These are phyloP conservation scores for Starmerella potacharoeniae DNA, from an alignment of 805 yeast species.

Conservation along the genomic window DNA sequence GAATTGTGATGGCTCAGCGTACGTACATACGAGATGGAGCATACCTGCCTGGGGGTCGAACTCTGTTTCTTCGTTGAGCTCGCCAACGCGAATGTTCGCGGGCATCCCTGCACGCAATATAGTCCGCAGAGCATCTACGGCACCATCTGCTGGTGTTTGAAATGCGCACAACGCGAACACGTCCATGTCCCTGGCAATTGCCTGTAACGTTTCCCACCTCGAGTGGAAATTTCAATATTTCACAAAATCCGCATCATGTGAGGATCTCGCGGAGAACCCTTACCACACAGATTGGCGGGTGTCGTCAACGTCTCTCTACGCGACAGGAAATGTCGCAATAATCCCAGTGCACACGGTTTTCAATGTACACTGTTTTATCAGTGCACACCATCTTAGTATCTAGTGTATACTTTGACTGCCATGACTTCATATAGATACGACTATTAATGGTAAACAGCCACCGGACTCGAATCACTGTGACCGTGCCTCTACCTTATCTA, in stretches of 20 bases:
- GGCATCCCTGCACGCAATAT: slow-evolving; percentile 24
- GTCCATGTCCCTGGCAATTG: slow-evolving; percentile 11
- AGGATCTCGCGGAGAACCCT: not conserved
- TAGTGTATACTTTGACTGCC: too few species aligned
- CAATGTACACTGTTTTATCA: too few species aligned
- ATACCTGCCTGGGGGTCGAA: slow-evolving; percentile 19
- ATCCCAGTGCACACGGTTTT: too few species aligned
- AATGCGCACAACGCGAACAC: slow-evolving; percentile 21
- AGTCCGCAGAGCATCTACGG: slow-evolving; percentile 17
- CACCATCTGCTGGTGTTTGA: slow-evolving; percentile 17
- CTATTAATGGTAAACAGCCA: too few species aligned
- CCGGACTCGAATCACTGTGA: too few species aligned
- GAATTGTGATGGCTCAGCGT: slow-evolving; percentile 11
- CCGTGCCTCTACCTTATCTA: too few species aligned
- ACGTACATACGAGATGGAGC: slow-evolving; percentile 19
- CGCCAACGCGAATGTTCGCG: slow-evolving; percentile 21
- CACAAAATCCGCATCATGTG: not conserved
- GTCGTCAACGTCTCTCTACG: too few species aligned
- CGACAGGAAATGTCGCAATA: too few species aligned
- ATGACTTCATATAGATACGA: too few species aligned
- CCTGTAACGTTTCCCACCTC: not conserved
- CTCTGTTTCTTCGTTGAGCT: slow-evolving; percentile 17
- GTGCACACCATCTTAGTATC: too few species aligned
- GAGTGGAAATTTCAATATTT: not conserved
- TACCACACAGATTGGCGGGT: not conserved